These are phyloP conservation scores for Cyberlindnera maclurae DNA, from an alignment of 805 yeast genomes.

Conservation along the genomic window DNA sequence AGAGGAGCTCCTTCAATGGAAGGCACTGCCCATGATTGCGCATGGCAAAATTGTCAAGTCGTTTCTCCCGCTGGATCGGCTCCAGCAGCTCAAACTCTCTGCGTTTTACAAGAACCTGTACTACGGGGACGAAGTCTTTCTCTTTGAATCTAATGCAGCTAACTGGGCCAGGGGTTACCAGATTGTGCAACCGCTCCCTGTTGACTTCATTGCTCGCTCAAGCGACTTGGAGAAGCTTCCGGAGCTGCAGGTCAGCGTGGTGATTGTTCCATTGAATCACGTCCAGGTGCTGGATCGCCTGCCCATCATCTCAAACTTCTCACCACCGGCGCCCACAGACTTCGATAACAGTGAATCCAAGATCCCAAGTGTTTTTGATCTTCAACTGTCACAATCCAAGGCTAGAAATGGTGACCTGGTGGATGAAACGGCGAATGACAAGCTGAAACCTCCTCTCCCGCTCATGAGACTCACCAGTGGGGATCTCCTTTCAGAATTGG, in stretches of 20 bases:
- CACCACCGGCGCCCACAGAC: constrained; percentile 24
- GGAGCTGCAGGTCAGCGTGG: constrained; percentile 43
- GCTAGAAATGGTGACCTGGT: constrained; percentile 24
- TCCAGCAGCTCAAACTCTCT: constrained; percentile 27
- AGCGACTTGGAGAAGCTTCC: constrained; percentile 59
- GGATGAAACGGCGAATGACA: constrained; percentile 21
- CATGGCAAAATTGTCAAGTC: constrained; percentile 38
- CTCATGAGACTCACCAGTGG: constrained; percentile 36
- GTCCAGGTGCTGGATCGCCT: constrained; percentile 38
- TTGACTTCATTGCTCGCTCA: constrained; percentile 54
- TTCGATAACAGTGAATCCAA: constrained; percentile 20
- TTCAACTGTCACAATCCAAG: constrained; percentile 24
- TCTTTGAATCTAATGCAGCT: constrained; percentile 54
- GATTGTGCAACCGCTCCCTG: constrained; percentile 60
- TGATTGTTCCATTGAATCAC: constrained; percentile 54
- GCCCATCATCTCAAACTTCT: constrained; percentile 30
- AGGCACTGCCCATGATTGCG: constrained; percentile 38
- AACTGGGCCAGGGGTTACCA: constrained; percentile 81
- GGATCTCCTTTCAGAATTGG: constrained; percentile 47
- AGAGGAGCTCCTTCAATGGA: constrained; percentile 28
- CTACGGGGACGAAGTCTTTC: constrained; percentile 72
- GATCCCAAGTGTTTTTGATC: constrained; percentile 30
- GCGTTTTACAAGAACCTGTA: constrained; percentile 45
- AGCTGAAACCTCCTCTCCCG: constrained; percentile 50
- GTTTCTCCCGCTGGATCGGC: constrained; percentile 38